These are phyloP conservation scores for Vigna reflexopilosa DNA, from an alignment of 306 rosid species.

Conservation along the genomic window DNA sequence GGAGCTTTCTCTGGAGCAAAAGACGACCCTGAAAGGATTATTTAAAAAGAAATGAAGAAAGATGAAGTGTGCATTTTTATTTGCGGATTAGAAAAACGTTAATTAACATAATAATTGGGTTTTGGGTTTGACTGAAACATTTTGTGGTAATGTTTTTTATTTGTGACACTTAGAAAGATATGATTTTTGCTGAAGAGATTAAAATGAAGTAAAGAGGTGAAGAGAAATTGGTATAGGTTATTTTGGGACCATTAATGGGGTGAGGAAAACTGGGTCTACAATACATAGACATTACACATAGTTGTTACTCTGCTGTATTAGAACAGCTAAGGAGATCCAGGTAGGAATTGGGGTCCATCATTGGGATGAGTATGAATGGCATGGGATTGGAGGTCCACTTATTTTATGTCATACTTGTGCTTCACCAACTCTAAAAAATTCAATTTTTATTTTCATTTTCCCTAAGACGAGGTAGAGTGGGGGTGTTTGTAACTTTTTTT, in stretches of 20 bases:
- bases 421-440: not conserved
- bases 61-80: not conserved
- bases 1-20: not conserved
- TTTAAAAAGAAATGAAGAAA: not conserved
- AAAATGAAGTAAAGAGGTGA: not conserved
- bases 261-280: conserved; percentile 43
- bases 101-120: not conserved
- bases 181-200: no score
- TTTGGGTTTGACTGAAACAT: no score
- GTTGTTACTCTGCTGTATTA: conserved; percentile 51
- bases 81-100: not conserved
- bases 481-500: conserved; percentile 1
- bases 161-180: no score
- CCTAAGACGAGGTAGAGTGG: not conserved
- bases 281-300: conserved; percentile 39
- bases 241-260: conserved; percentile 54
- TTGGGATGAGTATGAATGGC: conserved; percentile 42
- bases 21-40: not conserved
- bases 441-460: not conserved
- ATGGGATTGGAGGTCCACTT: conserved; percentile 43
- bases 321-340: conserved; percentile 68
- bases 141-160: no score
- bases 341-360: conserved; percentile 48
- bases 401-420: conserved; percentile 23
- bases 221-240: conserved; percentile 26